Evolutionary conservation across 2,329 filamentous ascomycete species (phyloP), one percentile per base, ranked within the genome.

Genomic region (Zasmidium citrigriseum): DNA sequence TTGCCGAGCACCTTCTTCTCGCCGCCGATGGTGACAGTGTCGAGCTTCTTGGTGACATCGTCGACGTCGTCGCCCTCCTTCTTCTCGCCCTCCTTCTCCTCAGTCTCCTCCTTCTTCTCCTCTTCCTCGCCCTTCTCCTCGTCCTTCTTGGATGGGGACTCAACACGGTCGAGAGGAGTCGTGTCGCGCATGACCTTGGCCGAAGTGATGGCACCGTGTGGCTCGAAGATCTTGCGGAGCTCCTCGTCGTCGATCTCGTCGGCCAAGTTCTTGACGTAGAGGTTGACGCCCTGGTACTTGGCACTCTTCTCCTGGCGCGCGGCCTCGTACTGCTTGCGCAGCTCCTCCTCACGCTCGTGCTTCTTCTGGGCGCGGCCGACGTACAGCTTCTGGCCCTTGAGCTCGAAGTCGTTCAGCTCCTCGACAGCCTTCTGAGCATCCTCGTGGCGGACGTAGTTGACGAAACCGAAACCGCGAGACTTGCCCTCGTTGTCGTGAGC

Each of bases 331-430:
- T 96, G 96, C 84, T 91, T 96, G 82, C 95, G 93, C 62, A 99
- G 88, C 81, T 99, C 95, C 82, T 99, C 95, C 83, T 99, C 95
- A 72, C 95, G 95, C 83, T 99, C 95, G 77, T 98, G 95, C 86
- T 99, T 99, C 90, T 99, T 99, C 84, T 98, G 95, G 58, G 95
- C 95, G 76, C 95, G 93, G 69, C 95, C 95, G 68, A 99, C 95
- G 75, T 99, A 99, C 61, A 99, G 86, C 75, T 96, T 95, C 83
- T 98, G 92, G 62, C 91, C 90, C 73, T 89, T 90, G 84, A 96
- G 92, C 53, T 98, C 93, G 72, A 87, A 91, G 74, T 90, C 88
- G 77, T 99, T 93, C 67, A 99, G 87, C 67, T 92, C 88, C 0
- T 97, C 93, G 59, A 98, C 95, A 64, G 95, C 93, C 77, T 86